phyloP scores from a whole-genome alignment of 805 yeast species.

The Gaillardinia entomophila region DNA sequence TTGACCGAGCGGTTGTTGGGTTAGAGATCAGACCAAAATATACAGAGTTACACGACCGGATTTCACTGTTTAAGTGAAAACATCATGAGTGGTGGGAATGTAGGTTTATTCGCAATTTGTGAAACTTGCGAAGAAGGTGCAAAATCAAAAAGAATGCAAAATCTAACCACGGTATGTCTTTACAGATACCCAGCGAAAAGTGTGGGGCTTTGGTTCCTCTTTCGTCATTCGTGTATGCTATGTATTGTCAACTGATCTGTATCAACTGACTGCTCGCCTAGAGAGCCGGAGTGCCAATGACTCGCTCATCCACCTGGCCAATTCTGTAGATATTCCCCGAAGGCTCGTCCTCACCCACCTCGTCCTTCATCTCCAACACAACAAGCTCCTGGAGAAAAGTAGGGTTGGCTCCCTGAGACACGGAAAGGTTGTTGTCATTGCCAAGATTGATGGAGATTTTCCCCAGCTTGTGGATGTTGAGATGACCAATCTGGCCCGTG shows the following conservation, averaged over 20 bases:
- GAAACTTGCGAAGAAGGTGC: no score
- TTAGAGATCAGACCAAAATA: neutral
- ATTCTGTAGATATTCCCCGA: neutral
- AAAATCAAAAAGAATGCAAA: no score
- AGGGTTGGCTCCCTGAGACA: constrained; percentile 64
- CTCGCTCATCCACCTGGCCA: neutral
- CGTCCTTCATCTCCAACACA: constrained; percentile 37
- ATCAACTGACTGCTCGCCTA: no score
- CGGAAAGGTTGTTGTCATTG: constrained; percentile 54
- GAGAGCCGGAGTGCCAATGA: neutral
- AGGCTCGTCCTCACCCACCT: constrained; percentile 18
- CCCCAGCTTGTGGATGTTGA: constrained; percentile 81
- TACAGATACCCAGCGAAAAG: no score
- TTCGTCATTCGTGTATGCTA: no score
- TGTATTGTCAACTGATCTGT: no score
- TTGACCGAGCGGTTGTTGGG: constrained; percentile 52
- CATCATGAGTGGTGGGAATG: no score
- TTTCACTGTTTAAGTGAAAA: no score
- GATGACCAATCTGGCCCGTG: constrained; percentile 62
- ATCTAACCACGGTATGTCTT: no score
- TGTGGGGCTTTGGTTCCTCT: no score
- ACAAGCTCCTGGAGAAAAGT: constrained; percentile 71
- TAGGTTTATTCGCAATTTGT: no score
- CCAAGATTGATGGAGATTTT: constrained; percentile 72
- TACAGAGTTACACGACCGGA: no score